phyloP scores from a whole-genome alignment of 306 rosid genomes.

The Prunus salicina region DNA sequence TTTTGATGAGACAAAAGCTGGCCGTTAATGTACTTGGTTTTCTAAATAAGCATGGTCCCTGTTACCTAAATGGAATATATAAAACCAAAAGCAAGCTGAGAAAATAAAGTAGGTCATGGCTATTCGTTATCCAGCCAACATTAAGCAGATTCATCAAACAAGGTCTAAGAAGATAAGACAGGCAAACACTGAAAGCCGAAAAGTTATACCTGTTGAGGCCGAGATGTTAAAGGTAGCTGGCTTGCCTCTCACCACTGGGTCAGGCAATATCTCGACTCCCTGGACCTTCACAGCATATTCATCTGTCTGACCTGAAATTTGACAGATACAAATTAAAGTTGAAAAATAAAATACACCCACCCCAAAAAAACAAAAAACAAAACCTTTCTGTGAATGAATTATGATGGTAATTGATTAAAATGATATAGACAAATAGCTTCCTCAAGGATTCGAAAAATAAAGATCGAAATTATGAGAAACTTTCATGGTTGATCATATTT shows the following conservation, averaged over 20 bases:
- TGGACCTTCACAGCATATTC: slow-evolving; percentile 67
- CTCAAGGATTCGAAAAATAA: neutral
- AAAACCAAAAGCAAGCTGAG: neutral
- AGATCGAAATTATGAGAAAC: neutral
- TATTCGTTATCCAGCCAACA: neutral
- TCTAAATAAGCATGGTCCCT: neutral
- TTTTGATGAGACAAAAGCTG: neutral
- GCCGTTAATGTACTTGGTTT: neutral
- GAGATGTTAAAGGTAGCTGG: slow-evolving; percentile 72
- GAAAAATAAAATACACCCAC: neutral
- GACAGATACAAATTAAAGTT: neutral
- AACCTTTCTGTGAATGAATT: neutral
- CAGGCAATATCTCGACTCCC: slow-evolving; percentile 53
- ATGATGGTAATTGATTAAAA: neutral
- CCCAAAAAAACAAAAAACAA: no score
- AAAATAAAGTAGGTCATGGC: neutral
- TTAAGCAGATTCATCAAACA: neutral
- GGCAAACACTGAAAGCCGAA: neutral
- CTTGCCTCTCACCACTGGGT: slow-evolving; percentile 65
- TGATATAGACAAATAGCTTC: neutral
- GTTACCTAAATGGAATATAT: neutral
- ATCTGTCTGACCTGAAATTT: slow-evolving; percentile 50
- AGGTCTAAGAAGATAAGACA: neutral
- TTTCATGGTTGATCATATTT: neutral
- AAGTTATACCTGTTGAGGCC: slow-evolving; percentile 61